A percentile compares a stretch with the other conserved stretches of the same genome.
Evolutionary conservation across 805 yeast genomes (phyloP).

Genomic region (Hanseniaspora valbyensis): DNA sequence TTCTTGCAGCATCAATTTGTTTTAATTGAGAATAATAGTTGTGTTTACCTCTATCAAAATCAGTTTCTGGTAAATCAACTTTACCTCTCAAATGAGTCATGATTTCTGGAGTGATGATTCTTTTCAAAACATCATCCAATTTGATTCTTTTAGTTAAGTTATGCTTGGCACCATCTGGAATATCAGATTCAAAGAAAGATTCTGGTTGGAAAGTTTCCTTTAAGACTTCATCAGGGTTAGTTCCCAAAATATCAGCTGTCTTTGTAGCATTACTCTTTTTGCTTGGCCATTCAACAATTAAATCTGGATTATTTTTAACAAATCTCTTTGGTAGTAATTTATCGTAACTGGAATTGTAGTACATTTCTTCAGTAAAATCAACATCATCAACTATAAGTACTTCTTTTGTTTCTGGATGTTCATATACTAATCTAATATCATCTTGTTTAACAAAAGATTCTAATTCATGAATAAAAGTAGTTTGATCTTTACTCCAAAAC

Average conservation of each 20-base stretch:
- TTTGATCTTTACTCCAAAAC: conserved; percentile 63
- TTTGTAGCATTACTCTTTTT: conserved; percentile 40
- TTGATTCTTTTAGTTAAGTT: conserved; percentile 41
- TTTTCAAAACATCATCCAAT: conserved; percentile 33
- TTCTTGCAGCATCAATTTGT: conserved; percentile 24
- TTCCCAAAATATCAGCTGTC: conserved; percentile 49
- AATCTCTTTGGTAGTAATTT: conserved; percentile 66
- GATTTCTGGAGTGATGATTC: conserved; percentile 39
- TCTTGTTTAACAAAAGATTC: conserved; percentile 52
- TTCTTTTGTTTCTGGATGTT: conserved; percentile 51
- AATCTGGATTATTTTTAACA: conserved; percentile 51
- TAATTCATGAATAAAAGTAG: conserved; percentile 56
- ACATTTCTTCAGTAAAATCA: conserved; percentile 47
- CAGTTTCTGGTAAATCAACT: conserved; percentile 60
- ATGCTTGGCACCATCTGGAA: conserved; percentile 54
- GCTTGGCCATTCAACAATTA: conserved; percentile 74
- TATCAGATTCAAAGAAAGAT: conserved; percentile 51
- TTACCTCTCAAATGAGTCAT: conserved; percentile 32
- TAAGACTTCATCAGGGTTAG: conserved; percentile 45
- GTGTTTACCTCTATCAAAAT: conserved; percentile 48
- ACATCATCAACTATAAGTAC: conserved; percentile 73
- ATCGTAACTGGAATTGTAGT: conserved; percentile 65
- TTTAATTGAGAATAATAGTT: conserved; percentile 40
- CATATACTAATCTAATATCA: conserved; percentile 67
- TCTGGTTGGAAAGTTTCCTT: conserved; percentile 68